These are phyloP conservation scores for Singerocomus inundabilis DNA, from an alignment of 1,284 basidiomycete species.

Conservation along the genomic window DNA sequence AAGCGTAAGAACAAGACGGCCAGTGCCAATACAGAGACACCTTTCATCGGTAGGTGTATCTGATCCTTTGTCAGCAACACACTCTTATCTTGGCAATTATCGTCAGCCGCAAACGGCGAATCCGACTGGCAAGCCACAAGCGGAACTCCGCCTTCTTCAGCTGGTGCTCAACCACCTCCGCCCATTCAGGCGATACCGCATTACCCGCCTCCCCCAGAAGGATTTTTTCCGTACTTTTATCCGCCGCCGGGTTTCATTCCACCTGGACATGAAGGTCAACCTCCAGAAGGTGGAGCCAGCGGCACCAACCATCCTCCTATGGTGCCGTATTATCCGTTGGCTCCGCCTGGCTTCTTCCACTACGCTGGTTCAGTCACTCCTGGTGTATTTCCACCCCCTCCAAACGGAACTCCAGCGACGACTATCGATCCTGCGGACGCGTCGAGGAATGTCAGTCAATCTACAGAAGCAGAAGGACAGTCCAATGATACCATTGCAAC, in stretches of 20 bases:
- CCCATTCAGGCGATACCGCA: slow-evolving; percentile 41
- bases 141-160: slow-evolving; percentile 26
- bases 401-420: slow-evolving; percentile 26
- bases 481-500: slow-evolving; percentile 26
- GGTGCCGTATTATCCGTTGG: slow-evolving; percentile 45
- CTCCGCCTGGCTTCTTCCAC: slow-evolving; percentile 38
- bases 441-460: slow-evolving; percentile 19
- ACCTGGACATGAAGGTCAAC: slow-evolving; percentile 42
- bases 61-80: slow-evolving; percentile 9
- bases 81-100: slow-evolving; percentile 19
- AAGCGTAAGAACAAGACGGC: slow-evolving; percentile 65
- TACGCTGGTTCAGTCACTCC: slow-evolving; percentile 22
- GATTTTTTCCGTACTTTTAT: slow-evolving; percentile 58
- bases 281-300: slow-evolving; percentile 40
- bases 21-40: slow-evolving; percentile 18
- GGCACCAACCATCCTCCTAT: slow-evolving; percentile 41
- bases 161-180: slow-evolving; percentile 34
- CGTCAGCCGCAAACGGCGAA: slow-evolving; percentile 19
- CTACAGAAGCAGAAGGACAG: slow-evolving; percentile 19
- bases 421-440: slow-evolving; percentile 31
- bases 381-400: slow-evolving; percentile 29
- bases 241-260: slow-evolving; percentile 41
- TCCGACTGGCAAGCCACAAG: slow-evolving; percentile 36
- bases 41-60: slow-evolving; percentile 19
- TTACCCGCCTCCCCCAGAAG: slow-evolving; percentile 41